Conservation (phyloP, 495 filamentous ascomycete species). For the Hyaloscypha variabilis region DNA sequence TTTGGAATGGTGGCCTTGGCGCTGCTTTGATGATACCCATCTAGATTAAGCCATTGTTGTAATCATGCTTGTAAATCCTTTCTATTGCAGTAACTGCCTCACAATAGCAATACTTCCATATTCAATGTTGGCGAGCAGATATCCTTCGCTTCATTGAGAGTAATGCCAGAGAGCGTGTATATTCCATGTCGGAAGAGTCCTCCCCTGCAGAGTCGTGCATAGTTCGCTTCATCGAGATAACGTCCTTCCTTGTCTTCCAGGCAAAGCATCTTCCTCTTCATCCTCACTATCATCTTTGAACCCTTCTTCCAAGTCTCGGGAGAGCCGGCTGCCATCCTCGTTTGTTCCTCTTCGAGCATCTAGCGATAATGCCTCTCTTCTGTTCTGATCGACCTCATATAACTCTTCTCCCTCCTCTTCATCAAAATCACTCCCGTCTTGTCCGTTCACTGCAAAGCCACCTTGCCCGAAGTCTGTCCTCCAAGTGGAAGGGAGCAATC, state of each 20-base stretch:
- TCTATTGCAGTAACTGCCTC: neutral
- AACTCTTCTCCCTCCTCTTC: conserved; percentile 70
- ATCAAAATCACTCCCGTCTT: conserved; percentile 59
- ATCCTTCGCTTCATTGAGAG: neutral
- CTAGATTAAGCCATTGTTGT: neutral
- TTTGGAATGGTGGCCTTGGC: neutral
- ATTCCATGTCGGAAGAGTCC: too few species aligned
- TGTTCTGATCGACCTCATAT: conserved; percentile 58
- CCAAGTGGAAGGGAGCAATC: conserved; percentile 61
- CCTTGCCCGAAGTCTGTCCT: conserved; percentile 40
- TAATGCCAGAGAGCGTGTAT: too few species aligned
- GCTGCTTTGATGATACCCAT: conserved; percentile 1
- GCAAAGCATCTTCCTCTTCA: conserved; percentile 62
- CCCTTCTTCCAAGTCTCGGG: conserved; percentile 81
- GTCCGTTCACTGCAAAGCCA: conserved; percentile 35
- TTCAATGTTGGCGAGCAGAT: neutral
- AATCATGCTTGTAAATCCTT: neutral
- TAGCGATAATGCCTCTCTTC: conserved; percentile 45
- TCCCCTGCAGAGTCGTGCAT: neutral
- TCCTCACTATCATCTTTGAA: conserved; percentile 83
- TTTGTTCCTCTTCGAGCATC: conserved; percentile 32
- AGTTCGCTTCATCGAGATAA: conserved; percentile 14
- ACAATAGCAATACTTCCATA: neutral
- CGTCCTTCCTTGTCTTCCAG: conserved; percentile 7
- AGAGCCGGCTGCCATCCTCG: conserved; percentile 61